Evolutionary conservation across 495 filamentous ascomycete genomes (phyloP), one percentile per base, ranked within the genome.

Genomic region (Thozetella sp.): DNA sequence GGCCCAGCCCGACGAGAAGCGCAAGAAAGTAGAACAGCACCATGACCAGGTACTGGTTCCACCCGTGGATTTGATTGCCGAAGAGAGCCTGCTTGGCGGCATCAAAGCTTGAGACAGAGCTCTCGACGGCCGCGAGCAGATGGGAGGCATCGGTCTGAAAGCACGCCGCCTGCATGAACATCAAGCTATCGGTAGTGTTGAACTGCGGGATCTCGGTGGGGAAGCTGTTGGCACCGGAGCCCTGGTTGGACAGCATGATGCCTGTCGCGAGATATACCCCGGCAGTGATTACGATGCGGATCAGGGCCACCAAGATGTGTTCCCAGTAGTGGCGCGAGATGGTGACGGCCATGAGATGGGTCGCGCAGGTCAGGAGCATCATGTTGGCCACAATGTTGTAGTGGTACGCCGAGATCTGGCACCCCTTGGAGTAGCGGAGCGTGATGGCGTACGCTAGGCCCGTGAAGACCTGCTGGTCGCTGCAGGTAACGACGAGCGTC

Each of bases 381-480:
- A 74, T 66, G 58, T 77, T 77, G 23, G 66, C 63, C 1, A 77
- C 63, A 48, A 77, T 64, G 22, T 76, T 67, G 61, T 76, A 77
- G 59, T 77, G 74, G 53, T 77, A 77, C 2, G 72, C 70, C n/a
- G 70, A 72, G 54, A 77, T 64, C 22, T 64, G 67, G 58, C 74
- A 77, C 9, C 72, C 74, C 54, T 65, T 67, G 50, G 53, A 59
- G 45, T 69, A 76, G 17, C 68, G 68, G 45, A 75, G 57, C 19
- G 73, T 68, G 37, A 76, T 53, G 30, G 72, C 67, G 26, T 72
- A 75, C 2, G 74, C 72, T 2, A 60, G 70, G 13, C 71, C 71
- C 0, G 74, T 77, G 60, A 77, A 72, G 25, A 77, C 53, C 54
- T 77, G 72, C 55, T 76, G 73, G 58, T 77, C 74, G 25, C 70